These are phyloP conservation scores for Phytophthora aleatoria DNA, from an alignment of 352 stramenopile species.

Conservation along the genomic window DNA sequence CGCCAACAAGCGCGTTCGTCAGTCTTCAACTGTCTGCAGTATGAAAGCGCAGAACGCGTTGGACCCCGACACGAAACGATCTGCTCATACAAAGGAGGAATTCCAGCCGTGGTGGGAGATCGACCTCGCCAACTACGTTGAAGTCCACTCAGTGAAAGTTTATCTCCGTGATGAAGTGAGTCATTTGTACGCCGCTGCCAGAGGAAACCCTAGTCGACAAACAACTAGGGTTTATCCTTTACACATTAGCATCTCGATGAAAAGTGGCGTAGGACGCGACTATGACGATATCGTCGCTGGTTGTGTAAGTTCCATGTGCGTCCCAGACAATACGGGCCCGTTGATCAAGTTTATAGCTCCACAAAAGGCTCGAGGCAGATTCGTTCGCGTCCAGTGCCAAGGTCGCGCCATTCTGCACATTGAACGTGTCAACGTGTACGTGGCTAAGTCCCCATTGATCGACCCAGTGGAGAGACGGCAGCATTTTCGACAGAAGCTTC, in stretches of 20 bases:
- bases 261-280: constrained; percentile 57
- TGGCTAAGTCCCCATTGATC: constrained; percentile 30
- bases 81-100: constrained; percentile 52
- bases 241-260: constrained; percentile 69
- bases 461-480: constrained; percentile 28
- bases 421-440: constrained; percentile 61
- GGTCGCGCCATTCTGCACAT: constrained; percentile 56
- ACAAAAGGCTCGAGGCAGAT: constrained; percentile 57
- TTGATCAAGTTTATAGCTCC: constrained; percentile 55
- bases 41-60: constrained; percentile 50
- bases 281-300: constrained; percentile 62
- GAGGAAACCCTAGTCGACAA: constrained; percentile 11
- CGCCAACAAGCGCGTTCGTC: constrained; percentile 42
- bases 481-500: constrained; percentile 41
- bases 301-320: constrained; percentile 46
- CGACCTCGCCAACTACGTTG: constrained; percentile 53
- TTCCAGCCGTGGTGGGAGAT: constrained; percentile 66
- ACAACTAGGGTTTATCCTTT: constrained; percentile 49
- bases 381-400: constrained; percentile 65
- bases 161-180: constrained; percentile 44
- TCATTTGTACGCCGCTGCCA: constrained; percentile 33
- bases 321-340: constrained; percentile 32
- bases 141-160: constrained; percentile 56
- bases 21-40: constrained; percentile 50
- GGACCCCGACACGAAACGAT: constrained; percentile 29